A percentile compares a stretch with the other conserved stretches of the same genome.
These are phyloP conservation scores for Nannizziopsis barbatae DNA, from an alignment of 2,329 filamentous ascomycete genomes.

Conservation along the genomic window DNA sequence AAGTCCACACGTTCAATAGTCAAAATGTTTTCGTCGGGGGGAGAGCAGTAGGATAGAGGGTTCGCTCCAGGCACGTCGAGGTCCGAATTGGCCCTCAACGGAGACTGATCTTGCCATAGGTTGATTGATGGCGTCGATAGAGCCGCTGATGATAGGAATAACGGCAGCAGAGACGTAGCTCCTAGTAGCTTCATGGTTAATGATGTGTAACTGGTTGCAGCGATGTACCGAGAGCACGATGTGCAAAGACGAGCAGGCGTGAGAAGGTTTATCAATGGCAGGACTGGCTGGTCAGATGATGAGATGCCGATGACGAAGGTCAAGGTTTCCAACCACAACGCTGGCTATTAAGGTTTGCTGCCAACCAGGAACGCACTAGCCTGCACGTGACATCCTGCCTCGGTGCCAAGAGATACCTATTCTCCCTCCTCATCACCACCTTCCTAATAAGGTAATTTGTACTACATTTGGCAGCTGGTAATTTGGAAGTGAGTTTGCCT, in stretches of 20 bases:
- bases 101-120: conserved; percentile 40
- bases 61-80: conserved; percentile 71
- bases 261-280: too few species aligned
- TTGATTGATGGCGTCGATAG: conserved; percentile 32
- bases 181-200: conserved; percentile 33
- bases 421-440: too few species aligned
- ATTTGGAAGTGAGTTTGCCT: too few species aligned
- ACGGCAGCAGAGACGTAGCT: conserved; percentile 29
- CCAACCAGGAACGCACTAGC: too few species aligned
- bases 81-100: conserved; percentile 41
- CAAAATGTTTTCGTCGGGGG: conserved; percentile 60
- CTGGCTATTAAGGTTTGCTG: too few species aligned
- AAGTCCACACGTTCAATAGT: conserved; percentile 70
- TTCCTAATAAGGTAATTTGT: too few species aligned
- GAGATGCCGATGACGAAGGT: too few species aligned
- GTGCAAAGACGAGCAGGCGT: background rate
- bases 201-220: background rate
- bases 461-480: too few species aligned
- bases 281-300: too few species aligned
- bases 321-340: too few species aligned
- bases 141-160: conserved; percentile 36
- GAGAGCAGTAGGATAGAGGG: conserved; percentile 66
- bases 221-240: background rate
- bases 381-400: too few species aligned
- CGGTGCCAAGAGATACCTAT: too few species aligned